phyloP scores from a whole-genome alignment of 2,329 filamentous ascomycete genomes.

The Camillea tinctor region DNA sequence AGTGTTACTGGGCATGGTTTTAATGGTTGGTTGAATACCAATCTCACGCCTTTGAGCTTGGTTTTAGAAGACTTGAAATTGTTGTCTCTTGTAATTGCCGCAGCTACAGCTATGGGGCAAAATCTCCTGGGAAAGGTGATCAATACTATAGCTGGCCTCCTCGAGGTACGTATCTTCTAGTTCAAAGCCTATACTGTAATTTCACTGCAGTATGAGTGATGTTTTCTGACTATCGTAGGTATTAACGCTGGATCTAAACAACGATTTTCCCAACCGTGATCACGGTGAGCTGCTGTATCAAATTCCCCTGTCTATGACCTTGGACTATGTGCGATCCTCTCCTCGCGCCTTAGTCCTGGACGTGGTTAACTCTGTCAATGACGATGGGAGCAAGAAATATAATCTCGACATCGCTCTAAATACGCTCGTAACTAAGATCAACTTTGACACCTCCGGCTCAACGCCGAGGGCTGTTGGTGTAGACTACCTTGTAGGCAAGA shows the following conservation, averaged over 20 bases:
- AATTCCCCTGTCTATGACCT: slow-evolving; percentile 46
- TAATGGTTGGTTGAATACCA: slow-evolving; percentile 40
- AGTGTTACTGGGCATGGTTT: slow-evolving; percentile 46
- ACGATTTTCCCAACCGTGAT: slow-evolving; percentile 39
- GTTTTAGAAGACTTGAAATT: slow-evolving; percentile 26
- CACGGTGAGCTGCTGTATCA: slow-evolving; percentile 44
- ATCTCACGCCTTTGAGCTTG: slow-evolving; percentile 2
- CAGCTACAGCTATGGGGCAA: slow-evolving; percentile 43
- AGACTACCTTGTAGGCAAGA: slow-evolving; percentile 19
- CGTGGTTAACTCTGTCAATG: slow-evolving; percentile 39
- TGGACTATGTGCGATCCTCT: slow-evolving; percentile 40
- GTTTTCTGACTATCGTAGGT: slow-evolving; percentile 15
- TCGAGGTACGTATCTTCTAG: slow-evolving; percentile 11
- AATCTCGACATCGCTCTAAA: slow-evolving; percentile 43
- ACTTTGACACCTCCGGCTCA: slow-evolving; percentile 13
- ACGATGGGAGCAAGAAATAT: slow-evolving; percentile 31
- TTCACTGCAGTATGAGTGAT: too few species aligned
- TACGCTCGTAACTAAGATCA: slow-evolving; percentile 21
- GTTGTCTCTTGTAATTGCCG: slow-evolving; percentile 43
- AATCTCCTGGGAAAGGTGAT: slow-evolving; percentile 35
- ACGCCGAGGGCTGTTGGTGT: slow-evolving; percentile 18
- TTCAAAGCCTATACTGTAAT: too few species aligned
- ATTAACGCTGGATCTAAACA: slow-evolving; percentile 46
- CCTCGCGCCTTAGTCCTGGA: slow-evolving; percentile 49
- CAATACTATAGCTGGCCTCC: slow-evolving; percentile 9